phyloP scores from a whole-genome alignment of 768 basidiomycete genomes.

The Macrolepiota dolichaula region DNA sequence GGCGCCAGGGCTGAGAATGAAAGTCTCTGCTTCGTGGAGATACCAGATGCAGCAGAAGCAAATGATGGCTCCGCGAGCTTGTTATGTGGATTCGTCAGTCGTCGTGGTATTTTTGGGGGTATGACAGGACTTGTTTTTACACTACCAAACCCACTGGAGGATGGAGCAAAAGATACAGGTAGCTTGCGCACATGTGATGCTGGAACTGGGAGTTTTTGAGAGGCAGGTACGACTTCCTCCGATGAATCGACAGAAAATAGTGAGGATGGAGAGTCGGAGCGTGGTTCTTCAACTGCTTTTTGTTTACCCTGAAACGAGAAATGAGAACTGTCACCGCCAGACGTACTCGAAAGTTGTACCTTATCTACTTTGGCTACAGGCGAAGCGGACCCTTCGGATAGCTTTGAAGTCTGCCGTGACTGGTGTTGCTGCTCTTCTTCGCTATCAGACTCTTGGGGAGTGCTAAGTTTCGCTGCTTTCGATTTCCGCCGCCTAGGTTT shows the following conservation, averaged over 20 bases:
- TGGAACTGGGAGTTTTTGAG: neutral
- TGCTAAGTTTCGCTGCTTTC: neutral
- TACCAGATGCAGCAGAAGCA: slow-evolving; percentile 26
- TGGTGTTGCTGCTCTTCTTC: neutral
- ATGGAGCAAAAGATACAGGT: neutral
- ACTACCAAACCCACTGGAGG: neutral
- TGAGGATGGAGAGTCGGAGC: slow-evolving; percentile 9
- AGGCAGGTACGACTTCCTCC: slow-evolving; percentile 2
- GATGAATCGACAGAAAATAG: slow-evolving; percentile 8
- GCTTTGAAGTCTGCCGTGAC: neutral
- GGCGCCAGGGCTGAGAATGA: slow-evolving; percentile 36
- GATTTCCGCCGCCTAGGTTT: neutral
- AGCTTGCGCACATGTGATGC: slow-evolving; percentile 1
- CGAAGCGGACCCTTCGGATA: neutral
- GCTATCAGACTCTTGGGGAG: neutral
- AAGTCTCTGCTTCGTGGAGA: slow-evolving; percentile 51
- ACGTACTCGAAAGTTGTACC: neutral
- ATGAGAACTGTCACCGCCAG: neutral
- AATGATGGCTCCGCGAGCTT: slow-evolving; percentile 16
- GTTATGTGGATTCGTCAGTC: slow-evolving; percentile 18
- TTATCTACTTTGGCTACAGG: neutral
- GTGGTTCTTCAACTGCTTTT: slow-evolving; percentile 2
- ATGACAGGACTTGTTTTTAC: slow-evolving; percentile 1
- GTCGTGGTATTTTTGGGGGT: slow-evolving; percentile 17
- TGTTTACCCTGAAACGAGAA: slow-evolving; percentile 3